Conservation (phyloP, 345 rosid genomes). For the Kandelia obovata region DNA sequence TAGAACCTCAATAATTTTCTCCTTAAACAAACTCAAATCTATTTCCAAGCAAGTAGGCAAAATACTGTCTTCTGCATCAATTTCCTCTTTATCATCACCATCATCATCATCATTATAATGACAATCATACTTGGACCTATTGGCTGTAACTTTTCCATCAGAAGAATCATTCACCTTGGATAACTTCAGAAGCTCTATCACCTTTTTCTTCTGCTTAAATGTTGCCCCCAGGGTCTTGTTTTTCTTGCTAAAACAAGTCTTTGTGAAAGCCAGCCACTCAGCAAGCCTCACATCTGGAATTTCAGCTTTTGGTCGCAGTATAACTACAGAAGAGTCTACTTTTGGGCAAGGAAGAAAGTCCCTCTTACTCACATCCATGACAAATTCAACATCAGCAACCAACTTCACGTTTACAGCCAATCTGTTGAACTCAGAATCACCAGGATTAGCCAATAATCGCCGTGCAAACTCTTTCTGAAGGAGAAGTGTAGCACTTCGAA, state of each 20-base stretch:
- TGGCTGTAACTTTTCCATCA: not conserved
- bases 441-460: conserved; percentile 73
- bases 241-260: conserved; percentile 73
- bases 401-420: conserved; percentile 84
- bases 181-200: conserved; percentile 49
- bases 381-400: conserved; percentile 68
- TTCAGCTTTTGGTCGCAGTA: conserved; percentile 65
- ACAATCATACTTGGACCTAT: not conserved
- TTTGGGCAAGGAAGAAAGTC: conserved; percentile 83
- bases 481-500: conserved; percentile 72
- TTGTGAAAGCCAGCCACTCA: conserved; percentile 80
- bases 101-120: conserved; percentile 22
- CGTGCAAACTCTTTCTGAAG: conserved; percentile 92
- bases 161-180: conserved; percentile 20
- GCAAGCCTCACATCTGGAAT: conserved; percentile 52
- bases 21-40: conserved; percentile 51
- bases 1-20: conserved; percentile 47
- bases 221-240: conserved; percentile 85
- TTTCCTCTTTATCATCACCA: conserved; percentile 16
- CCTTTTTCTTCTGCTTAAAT: conserved; percentile 89
- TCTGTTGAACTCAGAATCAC: conserved; percentile 79
- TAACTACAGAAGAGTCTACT: conserved; percentile 82
- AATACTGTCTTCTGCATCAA: conserved; percentile 10
- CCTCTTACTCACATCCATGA: conserved; percentile 90
- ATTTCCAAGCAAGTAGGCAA: conserved; percentile 24